Evolutionary conservation across 2,329 filamentous ascomycete species (phyloP), one percentile per base, ranked within the genome.

Genomic region (Aspergillus neoniger): DNA sequence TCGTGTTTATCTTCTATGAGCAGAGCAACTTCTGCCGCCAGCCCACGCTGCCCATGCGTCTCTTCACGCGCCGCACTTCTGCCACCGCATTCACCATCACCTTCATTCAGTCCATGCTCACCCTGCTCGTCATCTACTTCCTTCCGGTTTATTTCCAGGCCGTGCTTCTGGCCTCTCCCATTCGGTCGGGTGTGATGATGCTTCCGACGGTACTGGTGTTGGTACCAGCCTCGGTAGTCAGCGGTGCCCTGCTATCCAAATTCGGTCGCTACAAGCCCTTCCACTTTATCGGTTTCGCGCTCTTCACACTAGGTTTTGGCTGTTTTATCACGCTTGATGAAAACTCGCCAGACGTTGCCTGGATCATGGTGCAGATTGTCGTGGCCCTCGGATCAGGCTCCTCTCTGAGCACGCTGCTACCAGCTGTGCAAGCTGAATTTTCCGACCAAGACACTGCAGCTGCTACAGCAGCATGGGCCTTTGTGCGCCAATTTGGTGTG

Each of bases 101-200:
- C n/a, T 67, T 67, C 17, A 4, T 69, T 5, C 64, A 65, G 4
- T 43, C 32, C 2, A 28, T 68, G 3, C 25, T 57, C 10, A 36
- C 56, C 0, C 55, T 50, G n/a, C 63, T 57, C 56, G 48, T 64
- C 0, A 51, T 50, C 17, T 67, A 63, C 53, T 81, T 80, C 62
- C 57, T 82, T 2, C 78, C 81, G 0, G 65, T 82, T 5, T 83
- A 80, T 62, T 81, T 82, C 63, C 79, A 82, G 57, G 72, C 70
- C 3, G 77, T 82, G 0, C 67, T 70, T 4, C 44, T 67, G 0
- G 69, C 72, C 4, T 68, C 71, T 0, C 74, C 81, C 0, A 62
- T 66, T 0, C 62, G 69, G 0, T 72, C 76, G 1, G 71, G 76
- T 1, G 61, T 75, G 1, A 53, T 66, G 4, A 59, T 76, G 2